A percentile compares a stretch with the other conserved stretches of the same genome.
These are phyloP conservation scores for Jacaranda mimosifolia DNA, from an alignment of 257 asterid genomes.

Conservation along the genomic window DNA sequence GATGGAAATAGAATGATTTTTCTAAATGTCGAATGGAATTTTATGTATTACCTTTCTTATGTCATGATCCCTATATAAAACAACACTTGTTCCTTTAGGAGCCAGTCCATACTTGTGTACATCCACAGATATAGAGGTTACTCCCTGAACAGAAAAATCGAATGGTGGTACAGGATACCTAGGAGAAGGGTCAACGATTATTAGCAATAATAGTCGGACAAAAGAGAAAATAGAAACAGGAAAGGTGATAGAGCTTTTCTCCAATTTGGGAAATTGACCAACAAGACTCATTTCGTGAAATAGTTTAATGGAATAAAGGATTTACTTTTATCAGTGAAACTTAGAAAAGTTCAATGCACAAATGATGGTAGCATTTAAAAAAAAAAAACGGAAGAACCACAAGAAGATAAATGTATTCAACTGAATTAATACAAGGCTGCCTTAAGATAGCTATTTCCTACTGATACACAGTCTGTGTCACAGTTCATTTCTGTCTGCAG, in stretches of 20 bases:
- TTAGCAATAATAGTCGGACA: slow-evolving; percentile 28
- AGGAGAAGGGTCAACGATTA: slow-evolving; percentile 29
- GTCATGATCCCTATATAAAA: slow-evolving; percentile 82
- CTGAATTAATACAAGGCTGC: not conserved
- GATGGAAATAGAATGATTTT: not conserved
- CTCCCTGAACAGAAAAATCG: slow-evolving; percentile 94
- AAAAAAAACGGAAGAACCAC: slow-evolving; percentile 2
- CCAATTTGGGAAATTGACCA: not conserved
- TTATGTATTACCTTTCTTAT: slow-evolving; percentile 76
- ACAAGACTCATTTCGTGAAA: slow-evolving; percentile 19
- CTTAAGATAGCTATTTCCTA: not conserved
- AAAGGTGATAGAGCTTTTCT: slow-evolving; percentile 21
- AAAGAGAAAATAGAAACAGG: slow-evolving; percentile 7
- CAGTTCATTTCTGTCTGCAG: not conserved
- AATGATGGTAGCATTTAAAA: slow-evolving; percentile 15
- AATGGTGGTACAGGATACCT: slow-evolving; percentile 95
- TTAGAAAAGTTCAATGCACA: not conserved
- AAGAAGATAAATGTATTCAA: not conserved
- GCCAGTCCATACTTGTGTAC: slow-evolving; percentile 99
- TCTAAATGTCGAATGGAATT: not conserved
- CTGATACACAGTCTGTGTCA: not conserved
- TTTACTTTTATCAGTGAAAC: not conserved
- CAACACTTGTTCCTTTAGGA: slow-evolving; percentile 98
- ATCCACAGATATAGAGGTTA: slow-evolving; percentile 94
- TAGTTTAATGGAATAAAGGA: not conserved